Conservation (phyloP, 73 alveolate species). For the Stentor coeruleus region DNA sequence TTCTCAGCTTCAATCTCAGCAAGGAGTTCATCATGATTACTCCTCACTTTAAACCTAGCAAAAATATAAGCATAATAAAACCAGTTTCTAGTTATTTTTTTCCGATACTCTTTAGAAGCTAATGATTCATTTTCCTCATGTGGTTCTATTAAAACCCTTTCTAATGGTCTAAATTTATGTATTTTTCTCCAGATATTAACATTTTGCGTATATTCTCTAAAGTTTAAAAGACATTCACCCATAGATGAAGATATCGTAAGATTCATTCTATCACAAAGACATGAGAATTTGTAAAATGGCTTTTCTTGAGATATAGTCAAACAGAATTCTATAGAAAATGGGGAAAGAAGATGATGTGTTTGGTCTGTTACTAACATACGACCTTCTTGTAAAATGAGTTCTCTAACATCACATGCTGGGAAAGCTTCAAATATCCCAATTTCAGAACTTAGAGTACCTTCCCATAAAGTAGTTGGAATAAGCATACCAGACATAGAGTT, state of each 20-base stretch:
- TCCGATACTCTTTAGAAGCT: neutral
- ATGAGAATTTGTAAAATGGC: neutral
- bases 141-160: neutral
- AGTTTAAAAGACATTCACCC: neutral
- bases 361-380: neutral
- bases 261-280: neutral
- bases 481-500: neutral
- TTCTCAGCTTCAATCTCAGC: neutral
- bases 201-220: neutral
- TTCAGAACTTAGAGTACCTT: neutral
- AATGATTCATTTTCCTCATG: neutral
- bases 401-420: slow-evolving; percentile 13
- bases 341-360: neutral
- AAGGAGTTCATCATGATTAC: neutral
- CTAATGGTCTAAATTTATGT: neutral
- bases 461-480: neutral
- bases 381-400: slow-evolving; percentile 10
- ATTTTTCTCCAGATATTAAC: neutral
- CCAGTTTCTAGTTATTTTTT: neutral
- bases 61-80: neutral
- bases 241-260: neutral
- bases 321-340: neutral
- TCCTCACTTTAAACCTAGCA: neutral
- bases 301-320: neutral
- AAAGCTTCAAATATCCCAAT: slow-evolving; percentile 10